Evolutionary conservation across 768 basidiomycete species (phyloP), one percentile per base, ranked within the genome.

Genomic region (Xerocomellus dryophilus): DNA sequence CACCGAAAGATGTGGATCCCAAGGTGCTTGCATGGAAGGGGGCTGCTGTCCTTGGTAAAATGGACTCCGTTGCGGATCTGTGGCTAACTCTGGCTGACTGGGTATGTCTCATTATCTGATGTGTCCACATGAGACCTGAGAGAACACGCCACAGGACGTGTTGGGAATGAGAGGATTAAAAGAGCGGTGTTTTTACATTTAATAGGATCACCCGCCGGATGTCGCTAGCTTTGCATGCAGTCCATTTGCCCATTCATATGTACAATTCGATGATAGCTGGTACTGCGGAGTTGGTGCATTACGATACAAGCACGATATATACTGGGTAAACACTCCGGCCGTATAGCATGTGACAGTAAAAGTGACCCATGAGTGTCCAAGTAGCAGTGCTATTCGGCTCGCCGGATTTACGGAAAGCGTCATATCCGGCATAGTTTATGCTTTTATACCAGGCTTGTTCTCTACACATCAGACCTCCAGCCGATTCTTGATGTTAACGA

Each of bases 21-120:
- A 81, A 84, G 23, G 85, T 93, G 35, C 80, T 98, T 31, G 85
- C 85, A 15, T 99, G 97, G 97, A 98, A 98, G 70, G 97, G 97
- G 10, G 93, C 88, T 7, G 83, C 88, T 8, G 92, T 95, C 12
- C 81, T 98, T 39, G 90, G 87, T 25, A 91, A 92, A 71, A 88
- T 98, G 82, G 97, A 99, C 47, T 84, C 85, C 3, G 83, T 89
- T 42, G 79, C 82, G 29, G 97, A 99, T 59, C 73, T 98, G 51
- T 98, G 96, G 96, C 76, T 98, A 25, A 82, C 90, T 7, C 73
- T 77, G 52, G 76, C 83, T 34, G 97, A 99, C 67, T 99, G 94
- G 91, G 91, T 93, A 70, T 45, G 80, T 72, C 18, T 36, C 47
- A 15, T 52, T 50, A 15, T 44, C 40, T 50, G 11, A 35, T 31